Evolutionary conservation across 2,329 filamentous ascomycete genomes (phyloP).

Genomic region (Pseudogymnoascus verrucosus): DNA sequence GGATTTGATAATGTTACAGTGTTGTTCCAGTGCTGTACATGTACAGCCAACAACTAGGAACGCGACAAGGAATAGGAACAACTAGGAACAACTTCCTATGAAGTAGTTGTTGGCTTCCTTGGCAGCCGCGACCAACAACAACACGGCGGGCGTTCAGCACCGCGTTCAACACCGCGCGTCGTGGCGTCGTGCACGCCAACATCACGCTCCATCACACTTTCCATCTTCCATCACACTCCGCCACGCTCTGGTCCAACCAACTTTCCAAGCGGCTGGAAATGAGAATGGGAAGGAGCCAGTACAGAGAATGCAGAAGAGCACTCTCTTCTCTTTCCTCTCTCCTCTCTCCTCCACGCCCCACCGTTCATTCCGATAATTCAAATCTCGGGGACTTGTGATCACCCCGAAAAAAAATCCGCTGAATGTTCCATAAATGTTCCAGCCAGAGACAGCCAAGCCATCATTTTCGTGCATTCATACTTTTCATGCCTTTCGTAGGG

Average conservation of each 20-base stretch:
- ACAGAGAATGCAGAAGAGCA: neutral
- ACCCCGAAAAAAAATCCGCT: neutral
- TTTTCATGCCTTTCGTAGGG: neutral
- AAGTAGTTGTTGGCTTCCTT: neutral
- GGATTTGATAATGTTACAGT: neutral
- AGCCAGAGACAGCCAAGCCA: conserved; percentile 1
- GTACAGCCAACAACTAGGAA: neutral
- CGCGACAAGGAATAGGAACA: too few relatives aligned
- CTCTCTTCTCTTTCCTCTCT: too few relatives aligned
- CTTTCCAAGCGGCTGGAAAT: too few relatives aligned
- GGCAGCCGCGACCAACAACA: neutral
- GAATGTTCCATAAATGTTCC: neutral
- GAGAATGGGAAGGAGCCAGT: neutral
- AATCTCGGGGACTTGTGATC: neutral
- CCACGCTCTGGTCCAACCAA: neutral
- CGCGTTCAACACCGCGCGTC: neutral
- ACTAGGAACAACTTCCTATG: too few relatives aligned
- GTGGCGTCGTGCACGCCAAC: neutral
- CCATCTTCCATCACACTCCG: neutral
- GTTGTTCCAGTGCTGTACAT: too few relatives aligned
- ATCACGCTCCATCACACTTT: neutral
- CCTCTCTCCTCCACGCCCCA: neutral
- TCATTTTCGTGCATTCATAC: neutral
- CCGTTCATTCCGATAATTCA: neutral
- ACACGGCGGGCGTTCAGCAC: neutral